Percentiles rank a stretch among this genome's conserved stretches.
Conservation (phyloP, 148 eudicot genomes). For the Nepenthes mirabilis region DNA sequence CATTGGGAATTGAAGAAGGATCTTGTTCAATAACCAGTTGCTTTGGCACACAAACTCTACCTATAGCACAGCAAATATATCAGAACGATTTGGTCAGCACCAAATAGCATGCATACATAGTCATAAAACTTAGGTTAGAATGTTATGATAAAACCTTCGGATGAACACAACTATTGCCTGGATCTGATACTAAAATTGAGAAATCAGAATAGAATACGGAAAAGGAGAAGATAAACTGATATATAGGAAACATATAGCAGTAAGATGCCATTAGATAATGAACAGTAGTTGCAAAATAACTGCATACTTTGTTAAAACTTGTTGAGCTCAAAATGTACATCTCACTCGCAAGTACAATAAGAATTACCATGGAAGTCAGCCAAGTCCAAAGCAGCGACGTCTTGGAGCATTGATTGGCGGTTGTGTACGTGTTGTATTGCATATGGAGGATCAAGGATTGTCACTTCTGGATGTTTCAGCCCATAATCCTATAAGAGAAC, state of each 20-base stretch:
- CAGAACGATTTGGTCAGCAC: background rate
- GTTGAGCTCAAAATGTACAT: background rate
- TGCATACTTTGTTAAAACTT: too few relatives aligned
- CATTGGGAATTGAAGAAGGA: constrained; percentile 39
- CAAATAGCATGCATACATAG: background rate
- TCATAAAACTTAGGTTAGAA: too few relatives aligned
- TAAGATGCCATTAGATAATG: too few relatives aligned
- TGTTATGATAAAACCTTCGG: too few relatives aligned
- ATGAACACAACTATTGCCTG: too few relatives aligned
- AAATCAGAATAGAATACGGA: too few relatives aligned
- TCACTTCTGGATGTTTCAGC: constrained; percentile 54
- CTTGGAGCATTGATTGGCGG: constrained; percentile 59
- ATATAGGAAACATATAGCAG: too few relatives aligned
- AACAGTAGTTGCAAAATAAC: too few relatives aligned
- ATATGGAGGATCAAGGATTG: constrained; percentile 59
- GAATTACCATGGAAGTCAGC: constrained; percentile 39
- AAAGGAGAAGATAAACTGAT: too few relatives aligned
- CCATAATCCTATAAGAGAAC: constrained; percentile 46
- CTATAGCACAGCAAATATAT: constrained; percentile 13
- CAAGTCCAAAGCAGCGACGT: constrained; percentile 54
- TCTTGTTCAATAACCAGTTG: constrained; percentile 53
- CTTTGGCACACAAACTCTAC: constrained; percentile 55
- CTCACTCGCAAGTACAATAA: background rate
- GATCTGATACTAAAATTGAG: too few relatives aligned
- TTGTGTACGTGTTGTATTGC: constrained; percentile 53